Evolutionary conservation across 2,329 filamentous ascomycete genomes (phyloP).

Genomic region (Fusarium sp.): DNA sequence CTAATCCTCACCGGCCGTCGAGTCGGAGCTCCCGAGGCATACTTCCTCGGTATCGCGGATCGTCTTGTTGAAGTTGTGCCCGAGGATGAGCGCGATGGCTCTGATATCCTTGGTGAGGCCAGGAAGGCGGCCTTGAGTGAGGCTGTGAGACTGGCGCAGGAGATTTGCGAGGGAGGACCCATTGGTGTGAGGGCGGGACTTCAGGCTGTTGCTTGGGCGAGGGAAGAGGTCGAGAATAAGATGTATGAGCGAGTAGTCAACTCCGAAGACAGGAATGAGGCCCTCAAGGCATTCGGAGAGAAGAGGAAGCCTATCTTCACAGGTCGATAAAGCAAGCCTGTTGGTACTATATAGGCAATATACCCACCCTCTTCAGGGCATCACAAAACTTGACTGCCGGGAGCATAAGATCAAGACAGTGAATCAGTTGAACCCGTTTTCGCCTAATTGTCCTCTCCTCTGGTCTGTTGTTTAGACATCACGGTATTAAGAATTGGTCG

Average conservation of each 20-base stretch:
- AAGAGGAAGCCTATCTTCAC: conserved; percentile 71
- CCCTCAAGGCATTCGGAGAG: conserved; percentile 81
- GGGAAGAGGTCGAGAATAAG: conserved; percentile 83
- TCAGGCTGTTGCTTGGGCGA: conserved; percentile 78
- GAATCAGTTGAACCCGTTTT: background rate
- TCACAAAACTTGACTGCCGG: background rate
- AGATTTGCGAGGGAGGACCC: conserved; percentile 91
- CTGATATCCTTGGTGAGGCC: conserved; percentile 65
- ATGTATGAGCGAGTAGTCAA: conserved; percentile 86
- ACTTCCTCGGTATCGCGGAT: conserved; percentile 90
- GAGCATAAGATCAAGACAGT: background rate
- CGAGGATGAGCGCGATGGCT: conserved; percentile 59
- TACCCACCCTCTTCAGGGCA: background rate
- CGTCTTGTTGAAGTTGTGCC: conserved; percentile 83
- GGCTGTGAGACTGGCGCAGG: conserved; percentile 80
- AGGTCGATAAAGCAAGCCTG: conserved; percentile 55
- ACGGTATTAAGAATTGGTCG: background rate
- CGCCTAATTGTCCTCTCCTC: background rate
- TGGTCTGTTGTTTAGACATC: too few relatives aligned
- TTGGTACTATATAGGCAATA: background rate
- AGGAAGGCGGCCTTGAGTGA: conserved; percentile 77
- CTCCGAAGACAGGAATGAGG: conserved; percentile 90
- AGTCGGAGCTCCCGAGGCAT: conserved; percentile 84
- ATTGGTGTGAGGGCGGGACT: conserved; percentile 83
- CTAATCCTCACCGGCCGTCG: conserved; percentile 90